Evolutionary conservation across 495 filamentous ascomycete genomes (phyloP).

Genomic region (Neurospora sp.): DNA sequence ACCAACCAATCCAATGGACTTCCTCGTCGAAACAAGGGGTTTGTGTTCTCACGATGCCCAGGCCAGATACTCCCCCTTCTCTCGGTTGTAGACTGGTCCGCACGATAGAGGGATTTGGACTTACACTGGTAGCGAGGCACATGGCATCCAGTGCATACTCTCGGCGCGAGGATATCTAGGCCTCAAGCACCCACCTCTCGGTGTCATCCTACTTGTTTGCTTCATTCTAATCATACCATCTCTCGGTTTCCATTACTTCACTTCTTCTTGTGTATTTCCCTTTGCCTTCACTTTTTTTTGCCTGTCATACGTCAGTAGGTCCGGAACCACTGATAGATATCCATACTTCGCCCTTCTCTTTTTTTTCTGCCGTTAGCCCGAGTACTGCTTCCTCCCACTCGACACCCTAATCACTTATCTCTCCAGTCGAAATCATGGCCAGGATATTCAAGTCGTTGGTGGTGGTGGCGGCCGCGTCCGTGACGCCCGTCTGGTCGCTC

Average conservation of each 20-base stretch:
- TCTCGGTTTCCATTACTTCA: background rate
- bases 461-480: slow-evolving; percentile 9
- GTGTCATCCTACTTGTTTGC: background rate
- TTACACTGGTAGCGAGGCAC: background rate
- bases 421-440: background rate
- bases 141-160: background rate
- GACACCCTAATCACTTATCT: background rate
- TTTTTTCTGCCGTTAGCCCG: background rate
- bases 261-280: background rate
- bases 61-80: background rate
- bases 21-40: background rate
- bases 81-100: background rate
- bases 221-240: background rate
- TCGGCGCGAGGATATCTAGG: background rate
- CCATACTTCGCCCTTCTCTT: background rate
- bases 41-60: background rate
- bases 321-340: background rate
- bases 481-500: slow-evolving; percentile 17
- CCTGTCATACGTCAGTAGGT: background rate
- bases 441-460: background rate
- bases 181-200: background rate
- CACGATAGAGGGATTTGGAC: background rate
- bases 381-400: background rate
- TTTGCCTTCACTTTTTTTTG: background rate
- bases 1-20: background rate